Percentiles rank a stretch among this genome's conserved stretches.
Evolutionary conservation across 1,284 basidiomycete species (phyloP).

Genomic region (Inonotus obliquus): DNA sequence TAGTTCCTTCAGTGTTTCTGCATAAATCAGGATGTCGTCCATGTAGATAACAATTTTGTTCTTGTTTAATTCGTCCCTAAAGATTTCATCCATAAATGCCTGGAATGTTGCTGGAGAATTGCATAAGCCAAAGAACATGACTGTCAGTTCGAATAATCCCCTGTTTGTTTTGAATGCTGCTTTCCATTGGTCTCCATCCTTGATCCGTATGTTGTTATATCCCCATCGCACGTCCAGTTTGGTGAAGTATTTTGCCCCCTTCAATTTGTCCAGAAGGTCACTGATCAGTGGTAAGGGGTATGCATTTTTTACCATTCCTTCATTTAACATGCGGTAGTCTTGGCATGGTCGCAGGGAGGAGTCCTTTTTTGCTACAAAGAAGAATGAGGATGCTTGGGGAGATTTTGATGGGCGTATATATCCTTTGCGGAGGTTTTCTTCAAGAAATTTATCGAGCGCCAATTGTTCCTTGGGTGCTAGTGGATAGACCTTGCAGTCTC

Average conservation of each 20-base stretch:
- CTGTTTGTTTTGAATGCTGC: neutral
- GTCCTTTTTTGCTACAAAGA: neutral
- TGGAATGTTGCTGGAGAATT: neutral
- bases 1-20: too few species aligned
- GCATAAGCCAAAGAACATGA: neutral
- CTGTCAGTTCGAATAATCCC: neutral
- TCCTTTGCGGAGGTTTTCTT: too few species aligned
- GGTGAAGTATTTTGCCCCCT: conserved; percentile 30
- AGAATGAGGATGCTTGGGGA: neutral
- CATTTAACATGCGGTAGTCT: conserved; percentile 37
- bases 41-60: too few species aligned
- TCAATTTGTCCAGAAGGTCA: conserved; percentile 30
- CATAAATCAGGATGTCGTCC: too few species aligned
- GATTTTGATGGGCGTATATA: too few species aligned
- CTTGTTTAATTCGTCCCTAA: too few species aligned
- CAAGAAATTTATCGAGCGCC: too few species aligned
- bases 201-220: conserved; percentile 24
- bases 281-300: conserved; percentile 34
- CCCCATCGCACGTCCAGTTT: conserved; percentile 33
- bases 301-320: conserved; percentile 32
- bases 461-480: too few species aligned
- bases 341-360: too few species aligned
- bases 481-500: too few species aligned
- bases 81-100: neutral
- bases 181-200: neutral